Percentiles rank a stretch among this genome's conserved stretches.
Evolutionary conservation across 768 basidiomycete species (phyloP).

Genomic region (Solioccasus polychromus): DNA sequence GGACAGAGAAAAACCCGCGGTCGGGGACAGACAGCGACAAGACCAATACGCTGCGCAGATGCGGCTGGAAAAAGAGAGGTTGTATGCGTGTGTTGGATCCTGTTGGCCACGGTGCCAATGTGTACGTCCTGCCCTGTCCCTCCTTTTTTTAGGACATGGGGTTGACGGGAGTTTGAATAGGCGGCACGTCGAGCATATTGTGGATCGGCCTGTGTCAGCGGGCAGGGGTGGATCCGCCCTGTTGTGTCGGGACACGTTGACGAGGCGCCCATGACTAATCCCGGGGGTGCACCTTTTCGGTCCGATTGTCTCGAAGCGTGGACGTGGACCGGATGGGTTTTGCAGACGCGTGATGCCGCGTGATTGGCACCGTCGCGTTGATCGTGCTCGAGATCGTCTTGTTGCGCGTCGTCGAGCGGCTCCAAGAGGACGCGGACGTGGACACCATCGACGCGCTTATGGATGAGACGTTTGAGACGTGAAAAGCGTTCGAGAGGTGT

Average conservation of each 20-base stretch:
- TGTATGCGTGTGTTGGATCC: slow-evolving; percentile 47
- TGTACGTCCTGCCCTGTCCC: slow-evolving; percentile 39
- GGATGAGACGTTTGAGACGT: slow-evolving; percentile 75
- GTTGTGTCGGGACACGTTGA: slow-evolving; percentile 52
- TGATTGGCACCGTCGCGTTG: slow-evolving; percentile 76
- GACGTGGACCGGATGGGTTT: slow-evolving; percentile 41
- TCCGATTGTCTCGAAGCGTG: neutral
- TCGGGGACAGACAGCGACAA: slow-evolving; percentile 51
- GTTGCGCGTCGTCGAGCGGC: slow-evolving; percentile 65
- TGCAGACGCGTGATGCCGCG: slow-evolving; percentile 66
- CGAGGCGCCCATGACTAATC: slow-evolving; percentile 41
- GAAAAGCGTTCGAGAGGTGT: slow-evolving; percentile 78
- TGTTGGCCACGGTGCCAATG: slow-evolving; percentile 67
- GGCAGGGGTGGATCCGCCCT: slow-evolving; percentile 63
- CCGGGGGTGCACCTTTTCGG: slow-evolving; percentile 34
- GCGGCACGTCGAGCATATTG: slow-evolving; percentile 13
- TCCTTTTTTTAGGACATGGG: neutral
- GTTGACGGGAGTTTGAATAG: slow-evolving; percentile 9
- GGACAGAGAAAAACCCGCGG: slow-evolving; percentile 39
- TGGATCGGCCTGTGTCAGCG: slow-evolving; percentile 86
- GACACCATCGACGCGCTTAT: slow-evolving; percentile 63
- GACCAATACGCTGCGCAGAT: slow-evolving; percentile 55
- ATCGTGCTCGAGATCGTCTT: slow-evolving; percentile 69
- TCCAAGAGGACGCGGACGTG: slow-evolving; percentile 68
- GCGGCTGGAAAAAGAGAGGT: slow-evolving; percentile 44